Conservation (phyloP, 139 green algal species). For the Prasinococcaceae sp. region DNA sequence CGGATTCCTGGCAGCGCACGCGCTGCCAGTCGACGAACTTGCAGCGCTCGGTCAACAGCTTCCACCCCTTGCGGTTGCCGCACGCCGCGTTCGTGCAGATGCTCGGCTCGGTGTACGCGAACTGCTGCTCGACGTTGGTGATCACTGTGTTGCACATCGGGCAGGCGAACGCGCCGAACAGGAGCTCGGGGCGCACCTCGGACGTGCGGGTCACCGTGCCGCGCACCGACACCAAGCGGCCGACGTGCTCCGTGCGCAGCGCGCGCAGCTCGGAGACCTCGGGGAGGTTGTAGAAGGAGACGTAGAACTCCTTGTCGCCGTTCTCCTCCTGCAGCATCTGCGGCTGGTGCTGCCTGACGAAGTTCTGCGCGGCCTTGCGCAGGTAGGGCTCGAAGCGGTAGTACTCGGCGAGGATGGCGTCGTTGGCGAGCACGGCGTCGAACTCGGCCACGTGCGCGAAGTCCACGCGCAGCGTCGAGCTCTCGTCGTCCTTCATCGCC, state of each 20-base stretch:
- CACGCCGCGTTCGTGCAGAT: constrained; percentile 79
- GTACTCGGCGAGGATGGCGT: constrained; percentile 3
- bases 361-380: constrained; percentile 43
- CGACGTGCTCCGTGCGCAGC: constrained; percentile 30
- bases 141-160: constrained; percentile 51
- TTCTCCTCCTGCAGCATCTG: constrained; percentile 35
- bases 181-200: constrained; percentile 90
- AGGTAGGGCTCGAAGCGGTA: constrained; percentile 54
- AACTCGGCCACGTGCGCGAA: constrained; percentile 53
- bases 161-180: constrained; percentile 79
- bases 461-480: constrained; percentile 60
- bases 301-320: constrained; percentile 64
- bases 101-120: constrained; percentile 82
- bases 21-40: constrained; percentile 98
- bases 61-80: constrained; percentile 66
- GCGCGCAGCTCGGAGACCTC: constrained; percentile 21
- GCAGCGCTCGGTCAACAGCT: constrained; percentile 70
- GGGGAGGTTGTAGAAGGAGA: constrained; percentile 61
- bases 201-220: constrained; percentile 88
- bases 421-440: constrained; percentile 26
- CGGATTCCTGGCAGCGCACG: constrained; percentile 84
- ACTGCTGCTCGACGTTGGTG: constrained; percentile 84
- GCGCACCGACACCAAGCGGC: constrained; percentile 38
- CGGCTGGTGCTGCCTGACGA: constrained; percentile 52
- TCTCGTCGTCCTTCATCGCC: constrained; percentile 32